Evolutionary conservation across 2,329 filamentous ascomycete species (phyloP).

Genomic region (Ceratocystiopsis sp.): DNA sequence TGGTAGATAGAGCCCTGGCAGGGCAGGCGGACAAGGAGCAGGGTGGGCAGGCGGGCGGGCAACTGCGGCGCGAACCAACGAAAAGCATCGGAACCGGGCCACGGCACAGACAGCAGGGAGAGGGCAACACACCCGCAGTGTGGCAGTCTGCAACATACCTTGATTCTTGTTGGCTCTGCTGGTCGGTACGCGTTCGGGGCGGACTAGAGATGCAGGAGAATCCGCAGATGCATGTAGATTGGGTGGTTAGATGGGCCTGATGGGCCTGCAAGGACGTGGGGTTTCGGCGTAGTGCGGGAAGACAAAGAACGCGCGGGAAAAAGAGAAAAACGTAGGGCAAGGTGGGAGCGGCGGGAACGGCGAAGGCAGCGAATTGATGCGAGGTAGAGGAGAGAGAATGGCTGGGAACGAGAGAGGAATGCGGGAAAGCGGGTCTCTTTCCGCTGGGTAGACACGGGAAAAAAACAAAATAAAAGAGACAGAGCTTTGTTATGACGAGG

Average conservation of each 20-base stretch:
- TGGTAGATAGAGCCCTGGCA: too few relatives aligned
- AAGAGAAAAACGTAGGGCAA: neutral
- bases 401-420: slow-evolving; percentile 2
- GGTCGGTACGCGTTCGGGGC: too few relatives aligned
- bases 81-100: too few relatives aligned
- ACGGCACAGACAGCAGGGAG: too few relatives aligned
- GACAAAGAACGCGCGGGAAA: neutral
- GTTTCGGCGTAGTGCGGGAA: slow-evolving; percentile 6
- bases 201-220: neutral
- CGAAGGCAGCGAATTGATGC: neutral
- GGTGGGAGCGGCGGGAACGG: neutral
- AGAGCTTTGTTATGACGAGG: neutral
- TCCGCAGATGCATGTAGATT: neutral
- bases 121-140: too few relatives aligned
- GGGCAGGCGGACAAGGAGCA: too few relatives aligned
- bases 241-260: neutral
- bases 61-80: too few relatives aligned
- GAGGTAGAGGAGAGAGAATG: neutral
- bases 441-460: too few relatives aligned
- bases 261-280: slow-evolving; percentile 8
- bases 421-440: slow-evolving; percentile 9
- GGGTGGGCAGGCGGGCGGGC: too few relatives aligned
- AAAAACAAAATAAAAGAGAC: neutral
- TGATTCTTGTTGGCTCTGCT: too few relatives aligned
- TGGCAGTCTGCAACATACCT: neutral